phyloP scores from a whole-genome alignment of 306 rosid genomes.

The Begonia loranthoides region DNA sequence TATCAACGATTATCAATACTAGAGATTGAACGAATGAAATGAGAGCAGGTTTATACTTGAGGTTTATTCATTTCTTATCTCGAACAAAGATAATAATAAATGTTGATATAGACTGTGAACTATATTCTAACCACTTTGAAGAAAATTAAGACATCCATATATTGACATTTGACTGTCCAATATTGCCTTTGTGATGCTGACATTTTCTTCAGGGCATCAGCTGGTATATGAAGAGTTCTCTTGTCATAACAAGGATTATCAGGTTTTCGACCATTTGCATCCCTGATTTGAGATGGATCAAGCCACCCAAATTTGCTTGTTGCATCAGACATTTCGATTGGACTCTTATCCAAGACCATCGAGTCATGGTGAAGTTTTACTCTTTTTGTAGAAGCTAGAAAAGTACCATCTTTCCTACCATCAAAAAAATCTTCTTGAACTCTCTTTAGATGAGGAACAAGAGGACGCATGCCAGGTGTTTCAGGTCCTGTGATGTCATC shows the following conservation, averaged over 20 bases:
- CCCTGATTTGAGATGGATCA: slow-evolving; percentile 63
- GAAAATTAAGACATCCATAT: slow-evolving; percentile 81
- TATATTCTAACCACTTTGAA: slow-evolving; percentile 85
- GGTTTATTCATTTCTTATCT: too few relatives aligned
- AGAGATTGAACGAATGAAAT: background rate
- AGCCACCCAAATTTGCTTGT: slow-evolving; percentile 91
- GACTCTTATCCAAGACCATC: slow-evolving; percentile 18
- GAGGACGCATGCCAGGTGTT: slow-evolving; percentile 59
- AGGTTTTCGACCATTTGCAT: slow-evolving; percentile 61
- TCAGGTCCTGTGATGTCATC: slow-evolving; percentile 48
- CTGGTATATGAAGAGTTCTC: slow-evolving; percentile 64
- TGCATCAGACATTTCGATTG: slow-evolving; percentile 29
- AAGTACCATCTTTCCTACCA: slow-evolving; percentile 13
- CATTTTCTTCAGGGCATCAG: slow-evolving; percentile 65
- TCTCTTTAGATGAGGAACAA: slow-evolving; percentile 48
- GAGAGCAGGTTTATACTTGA: too few relatives aligned
- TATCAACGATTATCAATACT: background rate
- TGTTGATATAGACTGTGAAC: background rate
- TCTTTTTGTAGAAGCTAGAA: slow-evolving; percentile 47
- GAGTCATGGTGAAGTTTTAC: slow-evolving; percentile 45
- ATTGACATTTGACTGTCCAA: slow-evolving; percentile 84
- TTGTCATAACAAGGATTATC: slow-evolving; percentile 53
- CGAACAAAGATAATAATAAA: background rate
- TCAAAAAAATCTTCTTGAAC: slow-evolving; percentile 30
- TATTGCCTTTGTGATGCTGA: slow-evolving; percentile 89